Evolutionary conservation across 2,329 filamentous ascomycete species (phyloP).

Genomic region (Aureobasidium sp.): DNA sequence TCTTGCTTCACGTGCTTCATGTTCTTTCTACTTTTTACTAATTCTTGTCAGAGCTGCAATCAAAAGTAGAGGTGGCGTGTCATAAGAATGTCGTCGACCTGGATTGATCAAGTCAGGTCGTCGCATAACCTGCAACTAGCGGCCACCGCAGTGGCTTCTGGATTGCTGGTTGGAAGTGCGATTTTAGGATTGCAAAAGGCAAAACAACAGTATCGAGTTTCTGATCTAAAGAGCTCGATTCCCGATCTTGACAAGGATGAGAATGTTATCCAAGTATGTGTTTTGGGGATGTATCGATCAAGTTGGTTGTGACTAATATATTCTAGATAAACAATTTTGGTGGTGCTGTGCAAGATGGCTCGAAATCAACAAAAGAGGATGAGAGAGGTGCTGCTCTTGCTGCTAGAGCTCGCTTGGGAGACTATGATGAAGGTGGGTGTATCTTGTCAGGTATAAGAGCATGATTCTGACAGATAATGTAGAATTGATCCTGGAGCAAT

Average conservation of each 20-base stretch:
- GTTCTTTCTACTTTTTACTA: background rate
- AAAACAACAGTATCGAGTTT: conserved; percentile 47
- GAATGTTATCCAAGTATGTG: conserved; percentile 43
- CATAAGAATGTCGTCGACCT: conserved; percentile 40
- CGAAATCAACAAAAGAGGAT: conserved; percentile 45
- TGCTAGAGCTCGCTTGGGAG: conserved; percentile 52
- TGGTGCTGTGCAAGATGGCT: conserved; percentile 40
- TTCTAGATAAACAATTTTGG: conserved; percentile 56
- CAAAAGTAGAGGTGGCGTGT: too few relatives aligned
- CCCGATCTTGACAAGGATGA: conserved; percentile 48
- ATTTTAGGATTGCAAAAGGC: conserved; percentile 53
- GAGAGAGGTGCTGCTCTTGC: conserved; percentile 53
- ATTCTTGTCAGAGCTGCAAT: background rate
- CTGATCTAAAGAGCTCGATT: conserved; percentile 56
- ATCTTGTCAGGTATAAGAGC: background rate
- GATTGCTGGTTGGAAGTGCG: conserved; percentile 42
- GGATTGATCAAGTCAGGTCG: conserved; percentile 37
- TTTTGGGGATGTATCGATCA: background rate
- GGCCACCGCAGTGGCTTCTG: conserved; percentile 58
- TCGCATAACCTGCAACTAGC: conserved; percentile 55
- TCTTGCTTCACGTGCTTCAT: conserved; percentile 8
- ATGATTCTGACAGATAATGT: conserved; percentile 8
- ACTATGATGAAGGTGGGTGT: conserved; percentile 54
- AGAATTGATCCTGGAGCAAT: conserved; percentile 89
- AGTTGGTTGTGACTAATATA: conserved; percentile 25